Percentiles rank a stretch among this genome's conserved stretches.
Conservation (phyloP, 768 basidiomycete species). For the Leccinum longicurvipes region DNA sequence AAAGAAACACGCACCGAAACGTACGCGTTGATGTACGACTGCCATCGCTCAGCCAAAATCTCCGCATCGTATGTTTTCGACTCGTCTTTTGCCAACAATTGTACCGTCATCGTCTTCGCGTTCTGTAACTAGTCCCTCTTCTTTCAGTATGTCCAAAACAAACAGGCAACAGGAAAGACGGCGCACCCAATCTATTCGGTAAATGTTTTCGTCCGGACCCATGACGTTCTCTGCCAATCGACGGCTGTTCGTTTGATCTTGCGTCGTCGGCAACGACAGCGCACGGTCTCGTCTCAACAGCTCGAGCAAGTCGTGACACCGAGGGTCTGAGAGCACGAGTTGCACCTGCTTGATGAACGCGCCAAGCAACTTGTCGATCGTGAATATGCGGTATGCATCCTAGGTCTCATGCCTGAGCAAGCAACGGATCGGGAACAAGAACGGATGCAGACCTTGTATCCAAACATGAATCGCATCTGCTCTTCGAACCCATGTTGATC, state of each 20-base stretch:
- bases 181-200: constrained; percentile 77
- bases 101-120: constrained; percentile 64
- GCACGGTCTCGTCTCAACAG: constrained; percentile 66
- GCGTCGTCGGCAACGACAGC: constrained; percentile 55
- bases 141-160: neutral
- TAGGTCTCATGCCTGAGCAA: constrained; percentile 24
- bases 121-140: constrained; percentile 51
- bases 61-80: constrained; percentile 73
- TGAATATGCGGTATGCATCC: constrained; percentile 88
- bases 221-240: constrained; percentile 65
- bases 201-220: constrained; percentile 75
- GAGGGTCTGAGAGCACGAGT: constrained; percentile 60
- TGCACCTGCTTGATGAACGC: constrained; percentile 90
- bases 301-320: constrained; percentile 71
- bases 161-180: neutral
- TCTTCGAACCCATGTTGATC: constrained; percentile 90
- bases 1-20: constrained; percentile 48
- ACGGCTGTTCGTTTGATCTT: constrained; percentile 68
- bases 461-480: constrained; percentile 82
- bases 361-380: constrained; percentile 88
- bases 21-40: constrained; percentile 73
- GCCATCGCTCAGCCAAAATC: constrained; percentile 74
- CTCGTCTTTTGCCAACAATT: constrained; percentile 79
- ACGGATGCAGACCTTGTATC: constrained; percentile 54
- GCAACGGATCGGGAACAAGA: neutral